phyloP scores from a whole-genome alignment of 2,329 filamentous ascomycete species.

The Periconia sp. region DNA sequence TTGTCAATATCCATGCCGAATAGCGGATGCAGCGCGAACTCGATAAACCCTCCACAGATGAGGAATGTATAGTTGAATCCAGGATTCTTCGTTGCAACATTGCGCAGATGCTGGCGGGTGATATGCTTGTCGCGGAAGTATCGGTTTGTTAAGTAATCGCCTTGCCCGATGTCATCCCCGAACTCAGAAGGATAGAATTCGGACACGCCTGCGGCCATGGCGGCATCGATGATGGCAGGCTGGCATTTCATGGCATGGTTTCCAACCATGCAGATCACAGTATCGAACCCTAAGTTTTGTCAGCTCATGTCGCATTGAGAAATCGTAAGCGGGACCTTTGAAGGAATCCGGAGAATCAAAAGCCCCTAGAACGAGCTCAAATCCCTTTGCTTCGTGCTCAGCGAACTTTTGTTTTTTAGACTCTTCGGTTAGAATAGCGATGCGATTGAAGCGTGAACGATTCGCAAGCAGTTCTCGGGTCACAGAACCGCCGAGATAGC shows the following conservation, averaged over 20 bases:
- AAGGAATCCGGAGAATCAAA: conserved; percentile 12
- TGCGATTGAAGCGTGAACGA: conserved; percentile 10
- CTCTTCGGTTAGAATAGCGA: conserved; percentile 12
- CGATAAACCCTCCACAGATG: conserved; percentile 9
- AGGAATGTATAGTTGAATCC: conserved; percentile 11
- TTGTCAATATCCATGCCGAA: conserved; percentile 13
- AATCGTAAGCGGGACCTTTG: conserved; percentile 12
- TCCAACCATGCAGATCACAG: conserved; percentile 11
- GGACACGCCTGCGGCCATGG: conserved; percentile 11
- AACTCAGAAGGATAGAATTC: conserved; percentile 17
- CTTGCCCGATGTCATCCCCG: conserved; percentile 12
- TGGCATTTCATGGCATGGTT: conserved; percentile 15
- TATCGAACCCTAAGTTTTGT: conserved; percentile 12
- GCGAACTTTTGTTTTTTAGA: conserved; percentile 11
- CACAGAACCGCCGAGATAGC: conserved; percentile 9
- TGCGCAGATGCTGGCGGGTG: conserved; percentile 11
- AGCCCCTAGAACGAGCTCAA: conserved; percentile 11
- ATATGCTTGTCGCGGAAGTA: conserved; percentile 14
- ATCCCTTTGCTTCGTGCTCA: conserved; percentile 9
- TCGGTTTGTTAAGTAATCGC: conserved; percentile 11
- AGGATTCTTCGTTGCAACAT: conserved; percentile 8
- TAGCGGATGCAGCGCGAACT: conserved; percentile 10
- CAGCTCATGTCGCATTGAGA: conserved; percentile 8
- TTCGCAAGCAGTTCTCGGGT: conserved; percentile 7
- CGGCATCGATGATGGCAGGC: conserved; percentile 14